phyloP scores from a whole-genome alignment of 2,329 filamentous ascomycete genomes.

The Dothideomycetes sp. region DNA sequence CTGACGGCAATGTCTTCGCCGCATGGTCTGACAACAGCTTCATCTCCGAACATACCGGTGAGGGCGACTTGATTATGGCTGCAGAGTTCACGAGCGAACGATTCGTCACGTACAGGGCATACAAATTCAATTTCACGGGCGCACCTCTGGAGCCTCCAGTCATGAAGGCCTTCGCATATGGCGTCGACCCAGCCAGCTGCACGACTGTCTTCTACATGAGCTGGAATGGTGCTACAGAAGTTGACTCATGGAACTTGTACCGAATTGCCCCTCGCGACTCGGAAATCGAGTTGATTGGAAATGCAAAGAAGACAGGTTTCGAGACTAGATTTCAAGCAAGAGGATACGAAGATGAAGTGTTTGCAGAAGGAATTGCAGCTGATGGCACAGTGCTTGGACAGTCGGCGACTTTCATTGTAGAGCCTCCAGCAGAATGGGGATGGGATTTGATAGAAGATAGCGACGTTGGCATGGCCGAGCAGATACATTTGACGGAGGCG shows the following conservation, averaged over 20 bases:
- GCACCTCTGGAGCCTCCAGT: conserved; percentile 14
- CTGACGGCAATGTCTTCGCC: conserved; percentile 24
- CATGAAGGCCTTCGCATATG: conserved; percentile 20
- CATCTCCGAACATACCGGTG: conserved; percentile 20
- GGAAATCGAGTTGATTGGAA: neutral
- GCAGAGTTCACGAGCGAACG: conserved; percentile 21
- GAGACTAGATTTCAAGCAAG: conserved; percentile 5
- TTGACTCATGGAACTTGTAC: conserved; percentile 24
- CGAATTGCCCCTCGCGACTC: conserved; percentile 2
- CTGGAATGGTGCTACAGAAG: conserved; percentile 28
- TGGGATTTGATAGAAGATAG: too few species aligned
- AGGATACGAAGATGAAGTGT: neutral
- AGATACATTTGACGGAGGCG: too few species aligned
- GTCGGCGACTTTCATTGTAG: too few species aligned
- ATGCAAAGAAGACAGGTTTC: conserved; percentile 5
- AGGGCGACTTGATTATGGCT: conserved; percentile 21
- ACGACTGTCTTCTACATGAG: conserved; percentile 22
- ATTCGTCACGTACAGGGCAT: conserved; percentile 27
- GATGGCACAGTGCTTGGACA: neutral
- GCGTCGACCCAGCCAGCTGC: conserved; percentile 16
- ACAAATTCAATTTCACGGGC: conserved; percentile 26
- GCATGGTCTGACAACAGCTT: conserved; percentile 26
- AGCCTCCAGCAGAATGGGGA: too few species aligned
- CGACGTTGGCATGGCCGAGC: too few species aligned
- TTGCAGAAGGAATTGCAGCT: neutral